Evolutionary conservation across 2,329 filamentous ascomycete genomes (phyloP).

Genomic region (Pyrenochaeta sp.): DNA sequence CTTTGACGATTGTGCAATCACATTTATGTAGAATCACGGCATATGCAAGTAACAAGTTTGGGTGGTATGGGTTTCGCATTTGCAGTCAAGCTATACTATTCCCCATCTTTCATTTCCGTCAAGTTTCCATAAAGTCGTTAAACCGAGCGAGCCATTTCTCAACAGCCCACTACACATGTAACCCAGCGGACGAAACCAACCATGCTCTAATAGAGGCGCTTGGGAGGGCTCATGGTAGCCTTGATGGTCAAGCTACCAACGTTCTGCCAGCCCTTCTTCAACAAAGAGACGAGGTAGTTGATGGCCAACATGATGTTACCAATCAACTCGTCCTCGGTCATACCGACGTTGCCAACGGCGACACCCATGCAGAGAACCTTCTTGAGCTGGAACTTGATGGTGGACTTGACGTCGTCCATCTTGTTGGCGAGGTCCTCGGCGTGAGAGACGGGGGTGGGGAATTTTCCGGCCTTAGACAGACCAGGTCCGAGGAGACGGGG

Average conservation of each 20-base stretch:
- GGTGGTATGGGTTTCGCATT: constrained; percentile 31
- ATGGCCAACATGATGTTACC: constrained; percentile 99
- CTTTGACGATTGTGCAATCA: too few species aligned
- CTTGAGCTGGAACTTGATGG: constrained; percentile 99
- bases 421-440: constrained; percentile 90
- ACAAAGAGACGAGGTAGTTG: constrained; percentile 99
- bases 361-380: constrained; percentile 99
- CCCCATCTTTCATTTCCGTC: constrained; percentile 25
- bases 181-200: constrained; percentile 21
- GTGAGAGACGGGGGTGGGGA: constrained; percentile 98
- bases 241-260: constrained; percentile 99
- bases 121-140: constrained; percentile 30
- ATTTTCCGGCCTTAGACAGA: constrained; percentile 83
- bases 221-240: constrained; percentile 99
- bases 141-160: constrained; percentile 23
- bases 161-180: constrained; percentile 19
- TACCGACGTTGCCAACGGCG: constrained; percentile 97
- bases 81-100: constrained; percentile 45
- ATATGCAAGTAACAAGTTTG: not conserved
- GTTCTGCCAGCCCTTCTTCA: constrained; percentile 99
- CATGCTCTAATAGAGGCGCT: constrained; percentile 86
- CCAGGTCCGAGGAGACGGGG: constrained; percentile 92
- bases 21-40: too few species aligned
- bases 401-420: constrained; percentile 99
- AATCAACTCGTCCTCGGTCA: constrained; percentile 94